Conservation (phyloP, 2,329 filamentous ascomycete species). For the Sphaerulina musiva region DNA sequence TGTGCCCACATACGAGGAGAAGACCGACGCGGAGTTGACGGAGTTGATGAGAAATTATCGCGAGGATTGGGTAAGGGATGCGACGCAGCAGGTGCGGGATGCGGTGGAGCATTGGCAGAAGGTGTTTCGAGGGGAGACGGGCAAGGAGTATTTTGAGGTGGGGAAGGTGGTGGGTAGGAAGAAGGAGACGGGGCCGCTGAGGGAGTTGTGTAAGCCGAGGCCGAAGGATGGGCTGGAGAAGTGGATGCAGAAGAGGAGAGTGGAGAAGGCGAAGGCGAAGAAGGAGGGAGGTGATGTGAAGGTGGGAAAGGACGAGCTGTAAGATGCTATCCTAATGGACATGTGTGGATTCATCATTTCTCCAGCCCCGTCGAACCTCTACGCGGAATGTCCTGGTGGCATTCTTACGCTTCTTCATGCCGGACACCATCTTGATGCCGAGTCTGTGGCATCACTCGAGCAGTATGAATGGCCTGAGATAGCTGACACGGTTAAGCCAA, state of each 20-base stretch:
- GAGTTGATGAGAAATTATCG: conserved; percentile 35
- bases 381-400: too few relatives aligned
- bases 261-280: conserved; percentile 5
- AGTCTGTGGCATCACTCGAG: too few relatives aligned
- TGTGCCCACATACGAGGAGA: conserved; percentile 28
- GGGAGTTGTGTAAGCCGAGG: conserved; percentile 46
- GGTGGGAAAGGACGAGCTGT: conserved; percentile 7
- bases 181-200: conserved; percentile 48
- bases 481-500: too few relatives aligned
- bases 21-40: conserved; percentile 21
- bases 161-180: conserved; percentile 65
- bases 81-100: conserved; percentile 58
- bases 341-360: too few relatives aligned
- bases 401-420: too few relatives aligned
- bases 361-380: too few relatives aligned
- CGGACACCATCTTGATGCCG: too few relatives aligned
- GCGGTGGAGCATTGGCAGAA: conserved; percentile 73
- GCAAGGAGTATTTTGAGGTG: conserved; percentile 73
- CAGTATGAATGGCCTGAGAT: too few relatives aligned
- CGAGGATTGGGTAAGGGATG: conserved; percentile 58
- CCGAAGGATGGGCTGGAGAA: conserved; percentile 40
- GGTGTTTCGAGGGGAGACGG: conserved; percentile 61
- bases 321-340: too few relatives aligned
- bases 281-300: conserved; percentile 8
- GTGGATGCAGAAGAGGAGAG: conserved; percentile 13